phyloP scores from a whole-genome alignment of 2,329 filamentous ascomycete species.

The Aspergillus tubingensis region DNA sequence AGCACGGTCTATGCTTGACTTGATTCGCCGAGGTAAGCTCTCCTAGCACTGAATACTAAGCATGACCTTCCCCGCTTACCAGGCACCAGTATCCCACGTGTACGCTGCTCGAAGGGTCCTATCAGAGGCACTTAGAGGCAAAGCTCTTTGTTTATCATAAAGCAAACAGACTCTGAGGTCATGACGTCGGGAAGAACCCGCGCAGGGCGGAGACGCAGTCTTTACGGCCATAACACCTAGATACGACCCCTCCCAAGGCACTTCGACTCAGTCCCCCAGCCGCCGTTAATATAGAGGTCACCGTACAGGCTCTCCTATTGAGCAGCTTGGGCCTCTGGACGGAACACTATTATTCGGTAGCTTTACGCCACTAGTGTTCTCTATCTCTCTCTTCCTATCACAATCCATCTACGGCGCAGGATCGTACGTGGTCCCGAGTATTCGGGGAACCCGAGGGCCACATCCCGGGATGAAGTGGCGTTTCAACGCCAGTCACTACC shows the following conservation, averaged over 20 bases:
- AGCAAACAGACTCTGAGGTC: background rate
- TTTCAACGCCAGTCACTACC: background rate
- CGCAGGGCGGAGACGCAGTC: background rate
- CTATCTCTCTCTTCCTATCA: background rate
- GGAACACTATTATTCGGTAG: background rate
- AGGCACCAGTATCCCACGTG: too few relatives aligned
- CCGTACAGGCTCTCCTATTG: background rate
- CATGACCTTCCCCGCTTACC: too few relatives aligned
- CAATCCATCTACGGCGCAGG: background rate
- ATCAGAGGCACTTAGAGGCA: too few relatives aligned
- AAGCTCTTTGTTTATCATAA: background rate
- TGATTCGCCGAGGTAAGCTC: background rate
- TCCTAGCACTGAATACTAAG: background rate
- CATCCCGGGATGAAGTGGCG: constrained; percentile 4
- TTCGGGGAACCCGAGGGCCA: constrained; percentile 15
- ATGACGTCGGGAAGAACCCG: background rate
- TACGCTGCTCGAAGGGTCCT: too few relatives aligned
- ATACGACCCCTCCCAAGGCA: background rate
- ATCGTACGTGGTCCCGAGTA: constrained; percentile 5
- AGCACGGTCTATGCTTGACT: background rate
- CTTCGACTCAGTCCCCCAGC: background rate
- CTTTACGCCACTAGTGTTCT: background rate
- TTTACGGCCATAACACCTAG: background rate
- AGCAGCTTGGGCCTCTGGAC: background rate
- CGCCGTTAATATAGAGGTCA: background rate